Conservation (phyloP, 257 asterid genomes). For the Solanum sejunctum region DNA sequence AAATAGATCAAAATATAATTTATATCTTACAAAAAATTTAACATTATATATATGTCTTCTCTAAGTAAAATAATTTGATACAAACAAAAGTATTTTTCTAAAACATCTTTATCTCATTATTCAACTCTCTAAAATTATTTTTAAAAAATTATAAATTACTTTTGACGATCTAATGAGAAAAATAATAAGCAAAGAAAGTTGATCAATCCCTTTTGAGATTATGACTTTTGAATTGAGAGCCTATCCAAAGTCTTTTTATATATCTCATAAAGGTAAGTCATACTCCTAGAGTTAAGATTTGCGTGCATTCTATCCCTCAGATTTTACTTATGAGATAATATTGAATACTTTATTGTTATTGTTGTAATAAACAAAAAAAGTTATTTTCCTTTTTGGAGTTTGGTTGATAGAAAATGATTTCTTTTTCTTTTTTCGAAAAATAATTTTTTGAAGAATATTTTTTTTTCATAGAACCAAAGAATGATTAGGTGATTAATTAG, state of each 20-base stretch:
- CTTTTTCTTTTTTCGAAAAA: not conserved
- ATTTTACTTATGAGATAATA: not conserved
- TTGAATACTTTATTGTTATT: not conserved
- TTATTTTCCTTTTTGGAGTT: not conserved
- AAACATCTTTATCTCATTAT: not conserved
- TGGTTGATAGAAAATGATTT: not conserved
- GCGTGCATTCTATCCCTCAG: accelerated
- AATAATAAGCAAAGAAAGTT: not conserved
- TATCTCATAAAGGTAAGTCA: not conserved
- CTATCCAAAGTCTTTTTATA: not conserved
- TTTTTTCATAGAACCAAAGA: not conserved
- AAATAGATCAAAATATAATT: not conserved
- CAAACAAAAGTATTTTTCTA: not conserved
- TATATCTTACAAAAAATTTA: not conserved
- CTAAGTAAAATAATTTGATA: not conserved
- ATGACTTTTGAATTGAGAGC: not conserved
- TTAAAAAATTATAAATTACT: not conserved
- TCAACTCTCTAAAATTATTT: not conserved
- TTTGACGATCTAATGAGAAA: not conserved
- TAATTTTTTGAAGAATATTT: not conserved
- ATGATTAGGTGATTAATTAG: not conserved
- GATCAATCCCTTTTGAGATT: not conserved
- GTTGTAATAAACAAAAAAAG: not conserved
- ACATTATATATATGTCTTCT: no score
- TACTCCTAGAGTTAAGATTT: not conserved